phyloP scores from a whole-genome alignment of 768 basidiomycete species.

The Amanita exitialis region DNA sequence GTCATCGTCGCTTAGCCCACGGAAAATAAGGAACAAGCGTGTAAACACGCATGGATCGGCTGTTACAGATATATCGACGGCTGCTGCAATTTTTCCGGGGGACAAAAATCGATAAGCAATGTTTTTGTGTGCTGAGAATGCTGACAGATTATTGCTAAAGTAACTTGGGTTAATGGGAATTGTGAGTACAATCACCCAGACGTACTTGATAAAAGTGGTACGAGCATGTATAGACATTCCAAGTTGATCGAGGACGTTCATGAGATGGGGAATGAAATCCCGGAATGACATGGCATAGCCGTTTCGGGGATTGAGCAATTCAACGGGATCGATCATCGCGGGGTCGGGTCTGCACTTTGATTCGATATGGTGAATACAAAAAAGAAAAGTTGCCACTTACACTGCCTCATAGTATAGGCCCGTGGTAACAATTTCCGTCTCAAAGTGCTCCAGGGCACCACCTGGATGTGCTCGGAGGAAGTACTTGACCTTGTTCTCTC shows the following conservation, averaged over 20 bases:
- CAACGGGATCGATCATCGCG: slow-evolving; percentile 63
- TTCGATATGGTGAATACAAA: slow-evolving; percentile 2
- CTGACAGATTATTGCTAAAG: slow-evolving; percentile 64
- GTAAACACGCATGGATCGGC: slow-evolving; percentile 75
- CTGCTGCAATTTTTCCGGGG: slow-evolving; percentile 69
- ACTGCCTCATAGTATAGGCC: slow-evolving; percentile 80
- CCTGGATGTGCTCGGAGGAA: slow-evolving; percentile 79
- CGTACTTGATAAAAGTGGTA: slow-evolving; percentile 73
- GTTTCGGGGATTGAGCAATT: slow-evolving; percentile 73
- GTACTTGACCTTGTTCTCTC: slow-evolving; percentile 69
- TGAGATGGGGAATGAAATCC: slow-evolving; percentile 74
- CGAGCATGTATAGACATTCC: slow-evolving; percentile 79
- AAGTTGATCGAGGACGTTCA: slow-evolving; percentile 74
- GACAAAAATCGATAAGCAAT: slow-evolving; percentile 86
- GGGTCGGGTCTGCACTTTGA: slow-evolving; percentile 57
- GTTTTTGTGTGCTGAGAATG: slow-evolving; percentile 72
- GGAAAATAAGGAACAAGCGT: slow-evolving; percentile 78
- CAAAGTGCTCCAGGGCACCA: slow-evolving; percentile 81
- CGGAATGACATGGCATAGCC: slow-evolving; percentile 78
- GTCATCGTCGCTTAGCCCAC: slow-evolving; percentile 76
- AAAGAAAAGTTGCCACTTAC: slow-evolving; percentile 30
- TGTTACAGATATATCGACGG: slow-evolving; percentile 83
- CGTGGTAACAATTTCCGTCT: slow-evolving; percentile 70
- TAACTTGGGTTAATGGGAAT: neutral
- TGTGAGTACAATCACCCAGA: slow-evolving; percentile 7